Conservation (phyloP, 768 basidiomycete species). For the Rhizopogon vesiculosus region DNA sequence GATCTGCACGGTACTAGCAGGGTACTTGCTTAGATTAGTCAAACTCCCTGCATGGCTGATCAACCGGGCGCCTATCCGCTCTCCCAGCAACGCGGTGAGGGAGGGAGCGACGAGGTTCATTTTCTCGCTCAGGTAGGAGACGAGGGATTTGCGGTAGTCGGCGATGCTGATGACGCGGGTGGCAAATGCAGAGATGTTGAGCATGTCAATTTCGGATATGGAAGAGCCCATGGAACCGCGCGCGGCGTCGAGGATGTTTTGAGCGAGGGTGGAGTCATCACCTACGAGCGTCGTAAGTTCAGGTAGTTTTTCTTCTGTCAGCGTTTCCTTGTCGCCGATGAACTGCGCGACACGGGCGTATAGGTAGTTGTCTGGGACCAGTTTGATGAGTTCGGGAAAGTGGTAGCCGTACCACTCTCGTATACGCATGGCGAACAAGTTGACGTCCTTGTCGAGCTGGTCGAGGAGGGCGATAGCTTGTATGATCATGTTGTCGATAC, state of each 20-base stretch:
- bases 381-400: conserved; percentile 91
- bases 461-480: conserved; percentile 98
- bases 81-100: conserved; percentile 84
- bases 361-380: conserved; percentile 92
- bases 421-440: conserved; percentile 97
- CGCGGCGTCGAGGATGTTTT: conserved; percentile 93
- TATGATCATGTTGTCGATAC: conserved; percentile 99
- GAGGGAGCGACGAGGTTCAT: conserved; percentile 98
- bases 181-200: conserved; percentile 93
- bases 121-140: conserved; percentile 88
- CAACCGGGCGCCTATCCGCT: conserved; percentile 86
- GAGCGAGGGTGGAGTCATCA: conserved; percentile 80
- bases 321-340: conserved; percentile 83
- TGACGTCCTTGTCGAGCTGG: conserved; percentile 99
- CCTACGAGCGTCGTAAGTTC: conserved; percentile 77
- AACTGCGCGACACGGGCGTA: conserved; percentile 85
- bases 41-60: conserved; percentile 96
- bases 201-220: conserved; percentile 88
- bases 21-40: conserved; percentile 97
- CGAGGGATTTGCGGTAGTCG: conserved; percentile 89
- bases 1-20: conserved; percentile 97
- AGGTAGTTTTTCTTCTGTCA: conserved; percentile 75
- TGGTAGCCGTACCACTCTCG: conserved; percentile 99
- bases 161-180: conserved; percentile 85
- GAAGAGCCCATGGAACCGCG: conserved; percentile 92